Evolutionary conservation across 345 rosid genomes (phyloP).

Genomic region (Salix arbutifolia): DNA sequence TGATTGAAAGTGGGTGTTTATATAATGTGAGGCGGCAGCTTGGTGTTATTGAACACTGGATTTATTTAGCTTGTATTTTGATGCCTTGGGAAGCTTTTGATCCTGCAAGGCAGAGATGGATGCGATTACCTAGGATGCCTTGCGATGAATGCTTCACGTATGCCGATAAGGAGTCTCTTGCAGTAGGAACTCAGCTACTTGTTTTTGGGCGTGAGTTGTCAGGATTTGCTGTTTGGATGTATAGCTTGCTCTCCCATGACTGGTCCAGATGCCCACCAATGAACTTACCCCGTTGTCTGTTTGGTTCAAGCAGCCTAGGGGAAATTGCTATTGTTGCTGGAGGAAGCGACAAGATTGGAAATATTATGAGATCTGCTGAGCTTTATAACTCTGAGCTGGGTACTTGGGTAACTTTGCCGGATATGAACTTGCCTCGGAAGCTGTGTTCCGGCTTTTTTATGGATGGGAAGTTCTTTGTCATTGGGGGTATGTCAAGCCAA

Average conservation of each 20-base stretch:
- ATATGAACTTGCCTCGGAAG: conserved; percentile 65
- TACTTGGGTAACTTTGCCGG: conserved; percentile 64
- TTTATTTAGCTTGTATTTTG: conserved; percentile 69
- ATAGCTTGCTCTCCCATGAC: conserved; percentile 41
- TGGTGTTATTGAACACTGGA: conserved; percentile 56
- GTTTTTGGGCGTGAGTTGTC: conserved; percentile 70
- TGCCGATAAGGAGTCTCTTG: conserved; percentile 79
- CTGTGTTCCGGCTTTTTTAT: conserved; percentile 78
- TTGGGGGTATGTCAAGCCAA: conserved; percentile 73
- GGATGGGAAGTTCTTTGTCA: conserved; percentile 74
- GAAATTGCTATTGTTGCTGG: conserved; percentile 70
- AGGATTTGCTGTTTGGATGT: conserved; percentile 77
- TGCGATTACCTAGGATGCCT: conserved; percentile 71
- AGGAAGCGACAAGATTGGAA: conserved; percentile 61
- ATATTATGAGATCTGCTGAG: conserved; percentile 58
- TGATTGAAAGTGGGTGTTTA: conserved; percentile 46
- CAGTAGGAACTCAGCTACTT: conserved; percentile 65
- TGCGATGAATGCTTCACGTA: conserved; percentile 78
- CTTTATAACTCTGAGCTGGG: conserved; percentile 60
- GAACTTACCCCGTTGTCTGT: conserved; percentile 72
- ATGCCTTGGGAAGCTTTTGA: conserved; percentile 80
- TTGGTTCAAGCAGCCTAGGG: conserved; percentile 67
- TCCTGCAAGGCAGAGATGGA: conserved; percentile 57
- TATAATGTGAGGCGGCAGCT: conserved; percentile 54
- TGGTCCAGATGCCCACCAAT: conserved; percentile 73